A percentile compares a stretch with the other conserved stretches of the same genome.
These are phyloP conservation scores for Boletus edulis DNA, from an alignment of 768 basidiomycete genomes.

Conservation along the genomic window DNA sequence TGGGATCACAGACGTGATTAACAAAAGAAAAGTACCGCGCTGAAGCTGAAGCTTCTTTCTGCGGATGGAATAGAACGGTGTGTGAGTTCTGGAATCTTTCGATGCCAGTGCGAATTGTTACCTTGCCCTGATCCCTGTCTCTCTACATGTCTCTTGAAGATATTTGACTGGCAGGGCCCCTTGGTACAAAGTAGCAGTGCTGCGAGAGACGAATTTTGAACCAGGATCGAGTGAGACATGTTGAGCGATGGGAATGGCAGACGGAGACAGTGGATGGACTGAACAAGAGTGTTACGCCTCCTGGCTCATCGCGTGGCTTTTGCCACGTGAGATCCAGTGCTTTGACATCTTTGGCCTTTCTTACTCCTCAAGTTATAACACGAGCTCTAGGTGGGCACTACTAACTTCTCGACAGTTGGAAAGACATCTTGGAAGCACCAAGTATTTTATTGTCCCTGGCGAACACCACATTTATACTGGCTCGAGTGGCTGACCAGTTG, in stretches of 20 bases:
- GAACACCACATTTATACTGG: neutral
- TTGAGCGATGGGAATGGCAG: conserved; percentile 28
- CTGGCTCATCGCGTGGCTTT: conserved; percentile 29
- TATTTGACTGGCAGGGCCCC: neutral
- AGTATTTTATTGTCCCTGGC: neutral
- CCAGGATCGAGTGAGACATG: conserved; percentile 14
- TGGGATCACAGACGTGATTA: neutral
- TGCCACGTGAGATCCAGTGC: conserved; percentile 28
- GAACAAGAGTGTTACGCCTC: conserved; percentile 34
- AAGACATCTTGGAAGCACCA: neutral
- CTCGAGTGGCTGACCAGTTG: neutral
- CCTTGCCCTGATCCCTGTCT: conserved; percentile 26
- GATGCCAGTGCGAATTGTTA: conserved; percentile 14
- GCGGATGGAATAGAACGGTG: neutral
- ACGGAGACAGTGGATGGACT: conserved; percentile 30
- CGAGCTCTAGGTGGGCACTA: neutral
- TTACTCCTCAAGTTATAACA: no score
- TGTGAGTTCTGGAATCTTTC: conserved; percentile 9
- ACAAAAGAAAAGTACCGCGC: neutral
- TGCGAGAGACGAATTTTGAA: neutral
- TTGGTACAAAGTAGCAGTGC: neutral
- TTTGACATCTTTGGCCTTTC: neutral
- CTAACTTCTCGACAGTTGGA: neutral
- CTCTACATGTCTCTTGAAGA: neutral
- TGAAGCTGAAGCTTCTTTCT: neutral